Conservation (phyloP, 495 filamentous ascomycete genomes). For the Corynascus novoguineensis region DNA sequence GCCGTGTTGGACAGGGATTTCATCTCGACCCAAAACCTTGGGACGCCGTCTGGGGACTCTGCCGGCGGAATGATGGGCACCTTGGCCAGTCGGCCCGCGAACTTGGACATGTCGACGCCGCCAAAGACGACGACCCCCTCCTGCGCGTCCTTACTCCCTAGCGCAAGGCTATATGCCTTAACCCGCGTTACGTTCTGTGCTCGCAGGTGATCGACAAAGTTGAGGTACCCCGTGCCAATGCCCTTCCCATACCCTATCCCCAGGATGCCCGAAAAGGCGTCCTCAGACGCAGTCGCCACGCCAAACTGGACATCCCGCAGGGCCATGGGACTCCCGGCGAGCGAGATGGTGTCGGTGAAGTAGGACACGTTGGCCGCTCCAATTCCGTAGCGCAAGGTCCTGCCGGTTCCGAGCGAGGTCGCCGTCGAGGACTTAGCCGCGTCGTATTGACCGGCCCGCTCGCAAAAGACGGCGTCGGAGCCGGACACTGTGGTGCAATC, state of each 20-base stretch:
- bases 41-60: slow-evolving; percentile 39
- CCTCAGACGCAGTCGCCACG: slow-evolving; percentile 34
- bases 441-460: slow-evolving; percentile 38
- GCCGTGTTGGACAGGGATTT: slow-evolving; percentile 51
- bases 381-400: slow-evolving; percentile 43
- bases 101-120: slow-evolving; percentile 83
- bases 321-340: slow-evolving; percentile 34
- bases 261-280: slow-evolving; percentile 44
- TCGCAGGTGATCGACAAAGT: slow-evolving; percentile 42
- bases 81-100: slow-evolving; percentile 60
- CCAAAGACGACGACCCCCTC: slow-evolving; percentile 86
- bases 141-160: slow-evolving; percentile 43
- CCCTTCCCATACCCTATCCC: slow-evolving; percentile 44
- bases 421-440: slow-evolving; percentile 33
- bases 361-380: slow-evolving; percentile 42
- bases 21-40: slow-evolving; percentile 56
- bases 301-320: slow-evolving; percentile 42
- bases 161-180: slow-evolving; percentile 45
- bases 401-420: slow-evolving; percentile 26
- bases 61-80: slow-evolving; percentile 57
- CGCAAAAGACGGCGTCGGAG: slow-evolving; percentile 39
- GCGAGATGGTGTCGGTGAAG: slow-evolving; percentile 39
- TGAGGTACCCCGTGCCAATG: slow-evolving; percentile 38
- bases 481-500: slow-evolving; percentile 37
- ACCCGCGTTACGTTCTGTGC: slow-evolving; percentile 38